Evolutionary conservation across 805 yeast genomes (phyloP).

Genomic region (Cyberlindnera maclurae): DNA sequence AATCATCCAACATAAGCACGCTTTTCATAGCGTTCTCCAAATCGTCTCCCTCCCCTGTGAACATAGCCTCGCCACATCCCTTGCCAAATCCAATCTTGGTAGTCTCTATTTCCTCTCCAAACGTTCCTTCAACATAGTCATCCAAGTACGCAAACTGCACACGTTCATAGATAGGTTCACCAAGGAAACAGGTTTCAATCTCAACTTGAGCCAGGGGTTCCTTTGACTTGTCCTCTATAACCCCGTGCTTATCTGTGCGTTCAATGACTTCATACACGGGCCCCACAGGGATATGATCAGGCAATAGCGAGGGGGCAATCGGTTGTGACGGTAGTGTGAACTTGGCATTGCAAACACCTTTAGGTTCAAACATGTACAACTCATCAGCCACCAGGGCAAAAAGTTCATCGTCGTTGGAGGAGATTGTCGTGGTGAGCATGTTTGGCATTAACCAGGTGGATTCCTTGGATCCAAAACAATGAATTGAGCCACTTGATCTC

Average conservation of each 20-base stretch:
- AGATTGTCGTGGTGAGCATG: conserved; percentile 6
- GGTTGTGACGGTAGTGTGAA: conserved; percentile 34
- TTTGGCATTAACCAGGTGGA: conserved; percentile 22
- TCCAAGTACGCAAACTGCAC: conserved; percentile 13
- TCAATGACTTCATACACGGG: conserved; percentile 16
- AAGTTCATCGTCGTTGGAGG: conserved; percentile 5
- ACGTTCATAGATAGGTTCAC: conserved; percentile 13
- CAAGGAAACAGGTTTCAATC: conserved; percentile 41
- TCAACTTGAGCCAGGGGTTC: conserved; percentile 43
- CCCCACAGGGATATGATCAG: conserved; percentile 17
- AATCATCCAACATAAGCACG: conserved; percentile 11
- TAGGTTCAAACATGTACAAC: conserved; percentile 20
- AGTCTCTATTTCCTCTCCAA: conserved; percentile 7
- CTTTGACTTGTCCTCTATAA: conserved; percentile 2
- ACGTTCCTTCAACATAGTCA: not conserved
- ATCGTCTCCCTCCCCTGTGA: conserved; percentile 13
- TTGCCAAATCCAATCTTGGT: conserved; percentile 11
- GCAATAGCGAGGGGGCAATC: conserved; percentile 21
- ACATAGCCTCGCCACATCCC: conserved; percentile 14
- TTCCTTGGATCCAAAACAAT: conserved; percentile 41
- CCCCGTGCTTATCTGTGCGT: conserved; percentile 15
- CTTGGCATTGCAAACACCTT: conserved; percentile 25
- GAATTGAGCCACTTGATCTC: conserved; percentile 49
- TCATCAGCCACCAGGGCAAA: conserved; percentile 9
- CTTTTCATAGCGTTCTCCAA: conserved; percentile 15